Conservation (phyloP, 2,329 filamentous ascomycete species). For the Cercospora zeae-maydis region DNA sequence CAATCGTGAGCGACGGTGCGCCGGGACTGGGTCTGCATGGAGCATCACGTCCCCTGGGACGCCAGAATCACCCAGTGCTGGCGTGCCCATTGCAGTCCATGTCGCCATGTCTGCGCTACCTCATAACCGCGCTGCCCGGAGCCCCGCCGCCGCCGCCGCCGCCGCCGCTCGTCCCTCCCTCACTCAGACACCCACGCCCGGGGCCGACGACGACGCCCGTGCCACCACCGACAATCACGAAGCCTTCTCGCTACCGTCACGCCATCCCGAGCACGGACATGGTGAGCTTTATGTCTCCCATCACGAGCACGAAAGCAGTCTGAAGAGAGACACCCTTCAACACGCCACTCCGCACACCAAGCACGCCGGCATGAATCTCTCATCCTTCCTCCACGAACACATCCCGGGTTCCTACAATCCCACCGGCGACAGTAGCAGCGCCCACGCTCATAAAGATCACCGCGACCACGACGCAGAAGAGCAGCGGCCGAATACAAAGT, state of each 20-base stretch:
- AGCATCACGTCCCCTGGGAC: background rate
- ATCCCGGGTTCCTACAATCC: slow-evolving; percentile 87
- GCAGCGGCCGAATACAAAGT: slow-evolving; percentile 69
- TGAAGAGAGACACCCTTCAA: slow-evolving; percentile 38
- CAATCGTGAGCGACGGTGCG: background rate
- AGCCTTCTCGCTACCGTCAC: slow-evolving; percentile 3
- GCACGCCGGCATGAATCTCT: slow-evolving; percentile 72
- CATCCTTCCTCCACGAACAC: slow-evolving; percentile 84
- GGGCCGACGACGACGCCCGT: slow-evolving; percentile 11
- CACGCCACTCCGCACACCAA: slow-evolving; percentile 48
- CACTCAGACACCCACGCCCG: slow-evolving; percentile 1
- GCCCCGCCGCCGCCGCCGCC: background rate
- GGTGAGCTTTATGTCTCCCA: slow-evolving; percentile 33
- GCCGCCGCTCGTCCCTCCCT: background rate
- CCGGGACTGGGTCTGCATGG: background rate
- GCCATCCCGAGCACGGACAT: slow-evolving; percentile 23
- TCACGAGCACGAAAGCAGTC: slow-evolving; percentile 30
- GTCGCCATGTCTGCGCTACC: slow-evolving; percentile 1
- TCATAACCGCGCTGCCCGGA: background rate
- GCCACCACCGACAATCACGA: slow-evolving; percentile 14
- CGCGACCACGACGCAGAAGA: slow-evolving; percentile 30
- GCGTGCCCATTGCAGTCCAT: background rate
- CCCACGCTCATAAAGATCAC: slow-evolving; percentile 33
- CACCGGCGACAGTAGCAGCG: slow-evolving; percentile 47
- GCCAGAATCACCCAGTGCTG: background rate